Percentiles rank a stretch among this genome's conserved stretches.
Evolutionary conservation across 257 asterid genomes (phyloP).

Genomic region (Craterostigma plantagineum): DNA sequence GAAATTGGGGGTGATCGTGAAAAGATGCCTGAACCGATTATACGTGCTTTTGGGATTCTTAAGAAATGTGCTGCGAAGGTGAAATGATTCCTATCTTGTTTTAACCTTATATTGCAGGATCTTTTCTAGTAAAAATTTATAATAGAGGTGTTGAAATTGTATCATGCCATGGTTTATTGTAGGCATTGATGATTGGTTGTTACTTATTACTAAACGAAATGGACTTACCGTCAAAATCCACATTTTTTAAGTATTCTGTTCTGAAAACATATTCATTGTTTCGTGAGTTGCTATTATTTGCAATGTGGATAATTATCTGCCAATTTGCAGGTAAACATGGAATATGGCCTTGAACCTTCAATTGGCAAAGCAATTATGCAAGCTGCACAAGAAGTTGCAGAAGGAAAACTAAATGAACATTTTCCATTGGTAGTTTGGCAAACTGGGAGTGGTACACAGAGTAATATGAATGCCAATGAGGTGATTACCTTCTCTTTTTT

Average conservation of each 20-base stretch:
- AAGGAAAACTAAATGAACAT: conserved; percentile 84
- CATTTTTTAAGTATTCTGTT: background rate
- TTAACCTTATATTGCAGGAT: background rate
- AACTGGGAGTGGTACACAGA: conserved; percentile 99
- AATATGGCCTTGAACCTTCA: conserved; percentile 86
- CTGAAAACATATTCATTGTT: background rate
- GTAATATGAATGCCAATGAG: conserved; percentile 99
- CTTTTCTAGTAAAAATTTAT: no score
- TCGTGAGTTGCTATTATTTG: background rate
- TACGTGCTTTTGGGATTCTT: conserved; percentile 85
- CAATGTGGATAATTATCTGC: background rate
- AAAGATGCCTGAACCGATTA: conserved; percentile 90
- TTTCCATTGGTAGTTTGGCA: conserved; percentile 98
- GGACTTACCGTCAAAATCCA: background rate
- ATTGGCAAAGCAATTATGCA: conserved; percentile 89
- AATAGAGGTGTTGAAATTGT: no score
- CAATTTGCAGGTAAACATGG: conserved; percentile 62
- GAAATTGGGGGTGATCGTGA: conserved; percentile 95
- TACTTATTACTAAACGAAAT: background rate
- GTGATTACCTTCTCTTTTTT: conserved; percentile 20
- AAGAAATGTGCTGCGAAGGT: conserved; percentile 98
- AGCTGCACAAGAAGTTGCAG: conserved; percentile 97
- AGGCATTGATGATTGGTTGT: background rate
- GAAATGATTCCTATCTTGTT: conserved; percentile 3
- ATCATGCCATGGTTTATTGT: no score